Evolutionary conservation across 2,329 filamentous ascomycete species (phyloP), one percentile per base, ranked within the genome.

Genomic region (Aspergillus uvarum): DNA sequence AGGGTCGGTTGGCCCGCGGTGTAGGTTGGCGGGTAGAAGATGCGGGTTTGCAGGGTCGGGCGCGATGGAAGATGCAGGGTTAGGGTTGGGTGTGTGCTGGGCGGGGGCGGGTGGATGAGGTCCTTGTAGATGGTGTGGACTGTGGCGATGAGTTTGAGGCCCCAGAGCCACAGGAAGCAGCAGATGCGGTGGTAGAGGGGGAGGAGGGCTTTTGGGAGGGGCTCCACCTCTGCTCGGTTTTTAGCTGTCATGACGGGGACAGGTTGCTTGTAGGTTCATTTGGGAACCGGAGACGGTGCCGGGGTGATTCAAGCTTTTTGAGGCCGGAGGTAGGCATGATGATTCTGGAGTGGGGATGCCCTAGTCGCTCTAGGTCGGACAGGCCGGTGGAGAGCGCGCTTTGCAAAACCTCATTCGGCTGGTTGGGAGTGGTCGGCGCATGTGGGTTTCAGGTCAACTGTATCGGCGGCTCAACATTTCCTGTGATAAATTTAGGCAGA

Each of bases 141-240:
- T 8, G 5, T 47, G 4, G 58, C 56, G 2, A 62, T 51, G 21
- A 49, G 47, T 51, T 69, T 70, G 42, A 68, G 35, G 10, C 60
- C 21, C 67, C 66, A 70, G 49, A 69, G 61, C 48, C 59, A 53
- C 19, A 68, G 19, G 53, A 67, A 68, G 58, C 65, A 68, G 47
- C 59, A 63, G 11, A 66, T 4, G 2, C 64, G 65, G 52, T 67
- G 62, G 10, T 14, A 14, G 21, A 67, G 31, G 4, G 62, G 29
- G 12, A 67, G 48, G 42, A 57, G 62, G 38, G 57, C 59, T 60
- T 67, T 67, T 4, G 54, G 60, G 26, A 66, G 58, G 10, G 63
- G 59, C 7, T 29, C 26, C 26, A 29, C 26, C 26, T 29, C 26
- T 4, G 51, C 31, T 2, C 22, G 24, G 3, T 44, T 32, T 21